Evolutionary conservation across 805 yeast species (phyloP), one percentile per base, ranked within the genome.

Genomic region (Nakazawaea wyomingensis): DNA sequence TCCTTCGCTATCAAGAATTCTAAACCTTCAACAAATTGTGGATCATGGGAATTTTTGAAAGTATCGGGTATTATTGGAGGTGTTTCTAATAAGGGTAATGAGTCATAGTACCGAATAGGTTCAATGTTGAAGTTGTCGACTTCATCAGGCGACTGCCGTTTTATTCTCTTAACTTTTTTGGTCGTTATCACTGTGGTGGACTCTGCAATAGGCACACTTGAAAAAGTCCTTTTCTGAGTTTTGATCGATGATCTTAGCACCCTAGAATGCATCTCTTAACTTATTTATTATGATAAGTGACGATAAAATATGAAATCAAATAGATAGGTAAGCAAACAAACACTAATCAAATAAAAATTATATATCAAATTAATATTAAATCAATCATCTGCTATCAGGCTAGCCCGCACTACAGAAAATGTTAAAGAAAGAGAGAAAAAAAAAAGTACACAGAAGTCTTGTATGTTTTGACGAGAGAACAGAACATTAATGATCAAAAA

Each of bases 1-100:
- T 61, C 66, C 34, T 45, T 56, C 5, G 20, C 28, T 5, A 59
- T 26, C 4, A 61, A 45, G 33, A 31, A 49, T 16, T 52, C 30
- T 16, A 61, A 37, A 1, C 62, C 66, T 16, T 52, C 41, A 1
- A 53, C 36, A 24, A 60, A 56, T 20, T 50, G 52, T 4, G 41
- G 40, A 5, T 46, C 44, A 41, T 61, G 61, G 1, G 36, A 16
- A 3, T 24, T 13, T 4, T 14, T 19, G 37, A 50, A 54, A 4
- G 37, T 44, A 1, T 36, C 33, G 0, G 57, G 53, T 3, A 53
- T 29, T 19, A 35, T 26, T 26, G 30, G 30, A 4, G 13, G 8
- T 10, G 16, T 11, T 6, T n/a, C 16, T 11, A 21, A 31, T 8
- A 21, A 10, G 4, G 4, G 5, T 9, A 39, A 22, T 18, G 45